Evolutionary conservation across 306 rosid species (phyloP).

Genomic region (Casuarina equisetifolia): DNA sequence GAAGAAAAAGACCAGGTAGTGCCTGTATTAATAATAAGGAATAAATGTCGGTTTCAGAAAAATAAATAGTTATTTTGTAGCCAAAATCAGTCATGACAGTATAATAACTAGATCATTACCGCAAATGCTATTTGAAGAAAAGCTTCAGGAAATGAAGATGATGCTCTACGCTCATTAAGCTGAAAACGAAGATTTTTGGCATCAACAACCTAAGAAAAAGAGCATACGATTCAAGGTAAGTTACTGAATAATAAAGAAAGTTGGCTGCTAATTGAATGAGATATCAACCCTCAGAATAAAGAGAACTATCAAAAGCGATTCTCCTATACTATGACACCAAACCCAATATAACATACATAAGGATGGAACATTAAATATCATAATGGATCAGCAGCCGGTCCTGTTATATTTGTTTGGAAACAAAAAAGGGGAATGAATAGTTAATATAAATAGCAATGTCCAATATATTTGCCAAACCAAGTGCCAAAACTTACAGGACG

Average conservation of each 20-base stretch:
- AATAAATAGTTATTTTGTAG: neutral
- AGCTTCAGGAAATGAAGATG: slow-evolving; percentile 90
- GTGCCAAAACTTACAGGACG: neutral
- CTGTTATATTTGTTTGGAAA: neutral
- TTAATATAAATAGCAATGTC: neutral
- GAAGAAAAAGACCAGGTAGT: neutral
- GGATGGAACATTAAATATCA: neutral
- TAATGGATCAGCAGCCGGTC: neutral
- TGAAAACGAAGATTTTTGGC: slow-evolving; percentile 85
- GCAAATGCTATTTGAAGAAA: slow-evolving; percentile 88
- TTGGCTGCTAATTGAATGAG: neutral
- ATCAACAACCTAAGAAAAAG: slow-evolving; percentile 66
- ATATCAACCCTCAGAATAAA: neutral
- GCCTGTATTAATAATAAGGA: neutral
- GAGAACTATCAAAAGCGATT: slow-evolving; percentile 5
- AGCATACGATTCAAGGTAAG: slow-evolving; percentile 26
- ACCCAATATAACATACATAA: neutral
- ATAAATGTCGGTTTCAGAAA: neutral
- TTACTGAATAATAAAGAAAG: neutral
- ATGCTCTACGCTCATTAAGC: slow-evolving; percentile 55
- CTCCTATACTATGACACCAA: neutral
- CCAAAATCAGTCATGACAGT: neutral
- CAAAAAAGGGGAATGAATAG: neutral
- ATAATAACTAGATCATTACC: slow-evolving; percentile 40
- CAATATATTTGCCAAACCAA: neutral